Conservation (phyloP, 169 alveolate genomes). For the Cryptosporidium felis region DNA sequence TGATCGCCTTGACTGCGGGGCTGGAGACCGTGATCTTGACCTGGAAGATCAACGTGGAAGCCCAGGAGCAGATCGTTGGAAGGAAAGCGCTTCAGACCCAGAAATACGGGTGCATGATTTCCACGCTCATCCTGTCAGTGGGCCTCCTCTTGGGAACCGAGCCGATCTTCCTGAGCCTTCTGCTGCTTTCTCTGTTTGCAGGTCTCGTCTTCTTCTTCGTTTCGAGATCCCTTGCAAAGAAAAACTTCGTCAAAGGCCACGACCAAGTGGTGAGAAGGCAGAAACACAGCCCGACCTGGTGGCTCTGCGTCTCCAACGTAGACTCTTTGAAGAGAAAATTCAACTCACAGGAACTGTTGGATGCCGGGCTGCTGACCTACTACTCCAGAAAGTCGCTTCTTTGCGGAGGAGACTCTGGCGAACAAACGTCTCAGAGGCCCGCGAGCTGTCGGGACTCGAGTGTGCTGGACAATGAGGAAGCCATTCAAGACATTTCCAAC, state of each 20-base stretch:
- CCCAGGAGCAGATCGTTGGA: slow-evolving; percentile 25
- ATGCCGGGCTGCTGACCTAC: slow-evolving; percentile 29
- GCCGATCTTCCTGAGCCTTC: neutral
- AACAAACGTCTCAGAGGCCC: no score
- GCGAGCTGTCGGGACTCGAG: neutral
- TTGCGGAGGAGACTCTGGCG: no score
- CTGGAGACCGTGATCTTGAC: slow-evolving; percentile 18
- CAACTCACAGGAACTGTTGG: slow-evolving; percentile 39
- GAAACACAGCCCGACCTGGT: slow-evolving; percentile 57
- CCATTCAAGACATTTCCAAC: slow-evolving; percentile 8
- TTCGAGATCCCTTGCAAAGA: slow-evolving; percentile 13
- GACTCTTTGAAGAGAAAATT: slow-evolving; percentile 29
- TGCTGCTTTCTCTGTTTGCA: neutral
- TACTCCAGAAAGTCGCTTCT: neutral
- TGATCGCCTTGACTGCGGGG: slow-evolving; percentile 50
- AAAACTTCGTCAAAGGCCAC: neutral
- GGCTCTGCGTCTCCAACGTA: slow-evolving; percentile 41
- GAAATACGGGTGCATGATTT: neutral
- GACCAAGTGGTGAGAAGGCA: slow-evolving; percentile 36
- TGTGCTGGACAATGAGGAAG: neutral
- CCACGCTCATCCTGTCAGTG: slow-evolving; percentile 17
- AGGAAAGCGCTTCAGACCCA: slow-evolving; percentile 11
- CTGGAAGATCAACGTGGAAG: slow-evolving; percentile 18
- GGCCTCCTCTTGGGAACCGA: slow-evolving; percentile 39
- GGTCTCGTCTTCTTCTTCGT: neutral